Evolutionary conservation across 2,329 filamentous ascomycete species (phyloP).

Genomic region (Hortaea sp.): DNA sequence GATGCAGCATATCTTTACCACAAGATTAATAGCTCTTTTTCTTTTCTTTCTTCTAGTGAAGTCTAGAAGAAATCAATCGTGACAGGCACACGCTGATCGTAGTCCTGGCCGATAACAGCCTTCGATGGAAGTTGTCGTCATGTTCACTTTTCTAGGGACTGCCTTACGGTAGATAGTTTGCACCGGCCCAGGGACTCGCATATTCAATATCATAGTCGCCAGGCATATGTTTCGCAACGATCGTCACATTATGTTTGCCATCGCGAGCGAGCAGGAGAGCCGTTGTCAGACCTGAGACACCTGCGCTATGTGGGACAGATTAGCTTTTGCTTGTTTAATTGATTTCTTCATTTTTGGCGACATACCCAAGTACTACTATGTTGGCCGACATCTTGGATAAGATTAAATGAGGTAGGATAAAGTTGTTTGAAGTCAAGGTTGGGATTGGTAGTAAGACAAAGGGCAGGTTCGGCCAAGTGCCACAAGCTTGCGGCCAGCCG

Average conservation of each 20-base stretch:
- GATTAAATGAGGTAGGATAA: background rate
- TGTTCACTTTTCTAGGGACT: too few species aligned
- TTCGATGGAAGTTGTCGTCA: too few species aligned
- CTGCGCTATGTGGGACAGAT: slow-evolving; percentile 33
- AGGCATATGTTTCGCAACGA: slow-evolving; percentile 82
- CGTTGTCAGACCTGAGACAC: slow-evolving; percentile 56
- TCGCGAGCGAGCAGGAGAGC: slow-evolving; percentile 52
- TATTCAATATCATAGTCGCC: slow-evolving; percentile 90
- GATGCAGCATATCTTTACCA: background rate
- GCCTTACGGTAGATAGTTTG: slow-evolving; percentile 56
- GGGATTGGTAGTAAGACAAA: background rate
- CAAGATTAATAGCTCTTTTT: too few species aligned
- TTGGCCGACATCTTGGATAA: slow-evolving; percentile 17
- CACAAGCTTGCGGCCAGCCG: too few species aligned
- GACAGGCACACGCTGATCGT: too few species aligned
- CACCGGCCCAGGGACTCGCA: slow-evolving; percentile 79
- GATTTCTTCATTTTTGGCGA: background rate
- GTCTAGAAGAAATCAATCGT: too few species aligned
- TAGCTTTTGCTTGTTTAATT: slow-evolving; percentile 1
- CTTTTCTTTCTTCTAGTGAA: too few species aligned
- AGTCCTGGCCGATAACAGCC: too few species aligned
- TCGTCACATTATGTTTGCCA: slow-evolving; percentile 49
- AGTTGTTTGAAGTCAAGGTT: background rate
- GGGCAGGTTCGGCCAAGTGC: too few species aligned
- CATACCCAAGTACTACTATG: slow-evolving; percentile 41